These are phyloP conservation scores for Pelargonium australe DNA, from an alignment of 441 rosid genomes.

Conservation along the genomic window DNA sequence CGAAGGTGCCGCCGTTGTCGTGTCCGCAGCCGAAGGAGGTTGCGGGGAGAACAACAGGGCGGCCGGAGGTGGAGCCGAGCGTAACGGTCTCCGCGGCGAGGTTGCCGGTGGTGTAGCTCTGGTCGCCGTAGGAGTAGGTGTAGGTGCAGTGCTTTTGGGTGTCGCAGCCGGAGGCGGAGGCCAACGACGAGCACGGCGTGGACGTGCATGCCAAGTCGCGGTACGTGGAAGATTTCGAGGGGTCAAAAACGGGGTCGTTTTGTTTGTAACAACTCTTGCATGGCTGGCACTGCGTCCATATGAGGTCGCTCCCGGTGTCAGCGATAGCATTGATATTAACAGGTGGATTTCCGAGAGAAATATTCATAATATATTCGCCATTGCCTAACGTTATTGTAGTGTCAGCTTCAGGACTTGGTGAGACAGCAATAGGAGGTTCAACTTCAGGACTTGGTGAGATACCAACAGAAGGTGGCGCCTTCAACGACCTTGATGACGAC, in stretches of 20 bases:
- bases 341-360: background rate
- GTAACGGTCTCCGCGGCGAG: background rate
- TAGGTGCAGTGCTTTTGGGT: background rate
- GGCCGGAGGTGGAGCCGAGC: background rate
- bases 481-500: background rate
- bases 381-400: background rate
- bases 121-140: background rate
- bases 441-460: background rate
- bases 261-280: background rate
- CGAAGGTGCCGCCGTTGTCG: background rate
- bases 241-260: background rate
- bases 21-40: background rate
- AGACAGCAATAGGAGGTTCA: too few species aligned
- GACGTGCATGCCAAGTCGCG: background rate
- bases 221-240: conserved; percentile 13
- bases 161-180: background rate
- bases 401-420: background rate
- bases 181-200: background rate
- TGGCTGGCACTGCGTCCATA: conserved; percentile 10
- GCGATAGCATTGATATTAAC: background rate
- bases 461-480: background rate
- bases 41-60: background rate
- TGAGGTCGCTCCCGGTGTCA: conserved; percentile 14
- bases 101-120: background rate
- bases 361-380: conserved; percentile 9